Base-by-base conservation (phyloP, 2,329 filamentous ascomycete genomes). In the Pestalotiopsis sp. region DNA sequence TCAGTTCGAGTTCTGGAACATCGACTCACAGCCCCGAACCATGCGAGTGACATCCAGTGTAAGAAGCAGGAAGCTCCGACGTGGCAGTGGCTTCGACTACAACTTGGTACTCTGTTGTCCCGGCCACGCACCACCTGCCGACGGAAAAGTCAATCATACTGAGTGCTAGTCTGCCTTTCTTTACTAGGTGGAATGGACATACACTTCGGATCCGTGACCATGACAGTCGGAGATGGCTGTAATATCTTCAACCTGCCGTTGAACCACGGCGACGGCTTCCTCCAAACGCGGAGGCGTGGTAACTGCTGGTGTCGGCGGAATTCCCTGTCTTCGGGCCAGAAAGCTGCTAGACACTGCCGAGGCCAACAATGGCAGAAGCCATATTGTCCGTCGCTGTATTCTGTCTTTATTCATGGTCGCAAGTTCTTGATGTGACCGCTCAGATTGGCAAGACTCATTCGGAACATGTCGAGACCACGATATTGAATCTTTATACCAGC, bases 11-110 rank as follows among this genome's bases (percentile, higher is more conserved):
- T 0, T 55, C 2, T 3, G 1, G 9, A 13, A 9, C 13, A 4
- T 45, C 0, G 1, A 77, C 83, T 75, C 79, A 90, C 86, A 80
- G 81, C 55, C 87, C 81, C 12, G 72, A 74, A 2, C 80, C 85
- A 73, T 91, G 86, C 0, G 75, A 72, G 74, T 91, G 88, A 69
- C 89, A 83, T 14, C 74, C 79, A 0, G 79, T 81, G 71, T 81
- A 83, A 2, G 74, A 74, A 12, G 76, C 74, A 1, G 79, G 77
- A 4, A 79, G 69, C 2, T 72, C 70, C 17, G 69, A 66, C 0
- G 75, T 76, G 3, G 74, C 74, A 3, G 76, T 77, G 3, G 75
- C 76, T 1, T 76, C 73, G 12, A 77, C 72, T 1, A 75, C 71
- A 38, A 80, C 70, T 64, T 78, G 74, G 68, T 76, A 75, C 66